Conservation (phyloP, 768 basidiomycete species). For the Hirschioporus abietinus region DNA sequence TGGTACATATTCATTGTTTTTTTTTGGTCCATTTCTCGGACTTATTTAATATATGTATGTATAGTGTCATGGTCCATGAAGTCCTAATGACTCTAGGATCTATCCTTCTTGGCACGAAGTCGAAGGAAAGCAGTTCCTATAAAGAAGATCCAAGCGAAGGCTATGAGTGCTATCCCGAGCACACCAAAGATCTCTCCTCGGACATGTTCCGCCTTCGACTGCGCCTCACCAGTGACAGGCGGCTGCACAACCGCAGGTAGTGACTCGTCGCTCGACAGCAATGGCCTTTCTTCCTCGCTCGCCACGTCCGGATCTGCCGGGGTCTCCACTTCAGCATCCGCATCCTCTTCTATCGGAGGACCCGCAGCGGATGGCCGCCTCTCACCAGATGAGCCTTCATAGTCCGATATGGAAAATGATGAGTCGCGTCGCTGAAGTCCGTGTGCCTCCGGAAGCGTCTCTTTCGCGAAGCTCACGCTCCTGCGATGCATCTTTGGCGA, state of each 20-base stretch:
- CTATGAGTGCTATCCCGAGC: slow-evolving; percentile 37
- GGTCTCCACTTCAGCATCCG: neutral
- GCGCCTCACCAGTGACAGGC: slow-evolving; percentile 8
- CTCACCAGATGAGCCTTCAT: neutral
- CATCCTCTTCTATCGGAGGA: neutral
- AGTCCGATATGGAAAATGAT: neutral
- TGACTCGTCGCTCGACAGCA: slow-evolving; percentile 7
- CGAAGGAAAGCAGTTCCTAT: slow-evolving; percentile 55
- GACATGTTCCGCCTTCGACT: slow-evolving; percentile 26
- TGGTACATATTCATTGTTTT: neutral
- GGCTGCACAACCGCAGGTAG: neutral
- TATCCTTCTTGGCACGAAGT: slow-evolving; percentile 31
- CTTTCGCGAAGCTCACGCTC: neutral
- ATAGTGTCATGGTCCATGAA: too few relatives aligned
- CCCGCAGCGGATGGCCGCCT: neutral
- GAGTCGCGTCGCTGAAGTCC: neutral
- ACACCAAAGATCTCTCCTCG: slow-evolving; percentile 48
- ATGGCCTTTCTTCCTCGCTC: slow-evolving; percentile 13
- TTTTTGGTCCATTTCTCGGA: too few relatives aligned
- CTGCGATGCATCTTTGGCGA: slow-evolving; percentile 11
- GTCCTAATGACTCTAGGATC: neutral
- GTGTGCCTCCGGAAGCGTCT: slow-evolving; percentile 5
- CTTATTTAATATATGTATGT: too few relatives aligned
- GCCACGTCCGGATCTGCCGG: neutral
- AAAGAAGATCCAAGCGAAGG: slow-evolving; percentile 59